Conservation (phyloP, 176 grass and related monocot genomes). For the Poa annua region DNA sequence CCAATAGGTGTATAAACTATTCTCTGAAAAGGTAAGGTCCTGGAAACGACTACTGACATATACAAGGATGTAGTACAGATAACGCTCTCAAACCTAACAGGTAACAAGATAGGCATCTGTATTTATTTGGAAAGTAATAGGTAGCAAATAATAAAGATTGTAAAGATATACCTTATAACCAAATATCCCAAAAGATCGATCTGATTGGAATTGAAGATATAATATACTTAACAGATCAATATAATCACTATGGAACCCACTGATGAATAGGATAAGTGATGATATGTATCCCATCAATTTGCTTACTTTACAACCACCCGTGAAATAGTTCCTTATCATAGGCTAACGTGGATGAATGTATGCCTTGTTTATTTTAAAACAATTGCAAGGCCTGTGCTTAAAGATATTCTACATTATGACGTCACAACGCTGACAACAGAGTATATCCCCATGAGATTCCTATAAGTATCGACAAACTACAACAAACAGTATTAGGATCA, state of each 20-base stretch:
- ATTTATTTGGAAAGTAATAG: constrained; percentile 33
- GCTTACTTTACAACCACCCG: constrained; percentile 19
- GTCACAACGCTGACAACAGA: not conserved
- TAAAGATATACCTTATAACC: too few species aligned
- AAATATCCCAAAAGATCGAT: too few species aligned
- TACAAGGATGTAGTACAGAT: constrained; percentile 15
- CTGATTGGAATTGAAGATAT: too few species aligned
- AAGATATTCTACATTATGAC: constrained; percentile 3
- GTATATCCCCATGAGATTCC: not conserved
- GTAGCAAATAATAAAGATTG: constrained; percentile 10
- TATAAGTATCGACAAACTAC: constrained; percentile 24
- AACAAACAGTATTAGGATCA: not conserved
- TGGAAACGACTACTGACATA: constrained; percentile 17
- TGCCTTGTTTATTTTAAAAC: not conserved
- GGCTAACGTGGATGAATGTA: not conserved
- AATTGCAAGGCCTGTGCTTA: not conserved
- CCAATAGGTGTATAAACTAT: not conserved
- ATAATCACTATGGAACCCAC: not conserved
- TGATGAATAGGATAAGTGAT: constrained; percentile 28
- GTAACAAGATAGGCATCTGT: not conserved
- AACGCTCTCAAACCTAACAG: constrained; percentile 1
- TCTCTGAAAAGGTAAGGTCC: constrained; percentile 23
- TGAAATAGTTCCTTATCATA: constrained; percentile 20
- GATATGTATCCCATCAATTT: not conserved
- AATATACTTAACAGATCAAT: not conserved